These are phyloP conservation scores for Tetrahymena borealis DNA, from an alignment of 73 alveolate genomes.

Conservation along the genomic window DNA sequence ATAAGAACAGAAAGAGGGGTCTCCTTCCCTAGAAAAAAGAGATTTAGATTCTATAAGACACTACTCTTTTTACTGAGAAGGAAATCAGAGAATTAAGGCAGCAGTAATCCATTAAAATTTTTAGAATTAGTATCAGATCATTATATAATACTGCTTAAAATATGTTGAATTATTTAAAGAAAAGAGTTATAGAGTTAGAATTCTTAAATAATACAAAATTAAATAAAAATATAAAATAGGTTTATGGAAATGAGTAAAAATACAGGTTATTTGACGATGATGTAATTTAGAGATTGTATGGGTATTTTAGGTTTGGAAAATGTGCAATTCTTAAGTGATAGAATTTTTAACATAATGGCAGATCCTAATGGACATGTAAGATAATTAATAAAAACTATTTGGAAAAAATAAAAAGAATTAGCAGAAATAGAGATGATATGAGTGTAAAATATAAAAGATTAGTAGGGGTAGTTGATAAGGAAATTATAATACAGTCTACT, in stretches of 20 bases:
- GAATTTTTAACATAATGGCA: background rate
- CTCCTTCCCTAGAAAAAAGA: background rate
- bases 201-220: background rate
- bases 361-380: background rate
- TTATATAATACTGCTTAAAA: too few species aligned
- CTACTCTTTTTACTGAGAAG: background rate
- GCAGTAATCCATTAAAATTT: too few species aligned
- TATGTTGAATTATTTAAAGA: background rate
- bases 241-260: background rate
- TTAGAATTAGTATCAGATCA: too few species aligned
- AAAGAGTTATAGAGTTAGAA: background rate
- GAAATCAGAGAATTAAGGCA: background rate
- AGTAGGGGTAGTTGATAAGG: background rate
- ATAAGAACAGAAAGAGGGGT: background rate
- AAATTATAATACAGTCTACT: too few species aligned
- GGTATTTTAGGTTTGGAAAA: background rate
- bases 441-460: background rate
- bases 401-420: too few species aligned
- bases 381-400: background rate
- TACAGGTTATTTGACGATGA: background rate
- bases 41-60: background rate
- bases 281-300: conserved; percentile 1
- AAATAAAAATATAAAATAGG: background rate
- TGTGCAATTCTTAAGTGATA: background rate
- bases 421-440: too few species aligned